Base-by-base conservation (phyloP, 2,329 filamentous ascomycete genomes). In the Fonsecaea multimorphosa region DNA sequence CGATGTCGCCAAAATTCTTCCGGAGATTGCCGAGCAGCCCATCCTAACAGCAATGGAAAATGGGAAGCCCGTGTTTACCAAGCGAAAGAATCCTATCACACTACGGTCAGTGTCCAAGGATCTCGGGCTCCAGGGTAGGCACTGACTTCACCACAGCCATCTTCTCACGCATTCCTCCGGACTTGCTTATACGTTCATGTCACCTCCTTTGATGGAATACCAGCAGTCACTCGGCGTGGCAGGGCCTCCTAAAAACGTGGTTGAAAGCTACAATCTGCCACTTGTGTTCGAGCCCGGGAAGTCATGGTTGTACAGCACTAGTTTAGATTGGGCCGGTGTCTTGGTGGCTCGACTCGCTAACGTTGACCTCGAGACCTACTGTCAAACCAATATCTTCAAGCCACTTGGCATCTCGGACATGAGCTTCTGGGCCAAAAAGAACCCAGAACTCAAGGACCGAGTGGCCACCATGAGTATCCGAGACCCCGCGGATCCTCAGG, bases 291-390 rank as follows among this genome's bases (percentile, higher is more conserved):
- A 86, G 58, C 85, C 85, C 0, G 84, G 84, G 0, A 73, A 74
- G 0, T 72, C 76, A 1, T 87, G 83, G 83, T 76, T 78, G 69
- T 86, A 86, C 64, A 79, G 82, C 0, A 69, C 78, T 0, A 77
- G 79, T 0, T 70, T 82, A 0, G 84, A 86, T 74, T 86, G 83
- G 84, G 81, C 79, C 0, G 84, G 85, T 2, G 77, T 78, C 0
- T 74, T 85, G 0, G 76, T 86, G 0, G 83, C 86, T 69, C 75
- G 78, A 0, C 68, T 83, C 0, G 82, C 82, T 0, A 78, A 79
- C 0, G 54, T 70, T 4, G 78, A 76, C 0, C 72, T 86, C 2
- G 75, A 80, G 2, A 76, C 80, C 1, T 78, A 76, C 53, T 77
- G 85, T 67, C 74, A 79, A 6, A 67, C 78, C 54, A 75, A 80